phyloP scores from a whole-genome alignment of 2,329 filamentous ascomycete species.

The Beauveria rudraprayagi region DNA sequence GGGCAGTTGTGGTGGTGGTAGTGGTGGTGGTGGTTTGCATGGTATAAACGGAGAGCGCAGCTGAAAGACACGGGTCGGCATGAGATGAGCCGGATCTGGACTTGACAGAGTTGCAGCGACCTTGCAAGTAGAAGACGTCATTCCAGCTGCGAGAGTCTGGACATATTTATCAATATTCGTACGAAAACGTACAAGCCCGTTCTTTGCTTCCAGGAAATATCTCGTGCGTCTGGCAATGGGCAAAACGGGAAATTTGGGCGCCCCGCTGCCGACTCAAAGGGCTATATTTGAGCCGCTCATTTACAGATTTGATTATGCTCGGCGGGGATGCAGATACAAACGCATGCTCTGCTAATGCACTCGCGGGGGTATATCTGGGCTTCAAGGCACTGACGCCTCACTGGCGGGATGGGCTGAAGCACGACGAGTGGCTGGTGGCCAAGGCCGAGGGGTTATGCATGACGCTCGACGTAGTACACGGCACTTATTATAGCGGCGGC shows the following conservation, averaged over 20 bases:
- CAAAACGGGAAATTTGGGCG: slow-evolving; percentile 18
- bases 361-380: slow-evolving; percentile 40
- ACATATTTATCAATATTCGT: slow-evolving; percentile 22
- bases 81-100: slow-evolving; percentile 27
- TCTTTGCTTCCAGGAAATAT: slow-evolving; percentile 37
- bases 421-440: slow-evolving; percentile 36
- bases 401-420: slow-evolving; percentile 39
- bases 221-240: slow-evolving; percentile 35
- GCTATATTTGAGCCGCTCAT: slow-evolving; percentile 38
- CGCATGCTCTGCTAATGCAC: slow-evolving; percentile 41
- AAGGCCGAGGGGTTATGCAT: slow-evolving; percentile 35
- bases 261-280: slow-evolving; percentile 14
- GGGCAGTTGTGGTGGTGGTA: too few species aligned
- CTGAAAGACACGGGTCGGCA: slow-evolving; percentile 18
- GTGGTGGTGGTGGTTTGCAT: slow-evolving; percentile 26
- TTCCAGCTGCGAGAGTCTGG: slow-evolving; percentile 35
- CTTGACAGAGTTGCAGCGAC: slow-evolving; percentile 22
- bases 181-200: slow-evolving; percentile 21
- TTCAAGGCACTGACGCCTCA: slow-evolving; percentile 35
- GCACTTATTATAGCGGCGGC: slow-evolving; percentile 18
- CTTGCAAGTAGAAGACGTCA: slow-evolving; percentile 23
- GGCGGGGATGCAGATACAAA: slow-evolving; percentile 47
- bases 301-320: slow-evolving; percentile 38
- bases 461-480: slow-evolving; percentile 29
- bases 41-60: slow-evolving; percentile 12